phyloP scores from a whole-genome alignment of 768 basidiomycete genomes.

The Roridomyces roridus region DNA sequence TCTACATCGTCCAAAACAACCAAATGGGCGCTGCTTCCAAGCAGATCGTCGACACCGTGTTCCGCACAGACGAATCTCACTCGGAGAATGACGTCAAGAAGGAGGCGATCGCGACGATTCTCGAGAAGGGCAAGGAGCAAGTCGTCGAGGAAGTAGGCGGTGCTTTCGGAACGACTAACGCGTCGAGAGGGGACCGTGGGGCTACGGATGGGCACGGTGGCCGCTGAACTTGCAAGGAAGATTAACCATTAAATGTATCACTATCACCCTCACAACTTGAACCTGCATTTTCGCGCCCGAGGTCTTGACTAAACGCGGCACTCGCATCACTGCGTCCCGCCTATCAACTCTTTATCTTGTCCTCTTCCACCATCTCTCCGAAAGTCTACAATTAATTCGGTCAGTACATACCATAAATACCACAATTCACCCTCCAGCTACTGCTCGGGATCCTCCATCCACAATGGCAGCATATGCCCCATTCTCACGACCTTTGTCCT shows the following conservation, averaged over 20 bases:
- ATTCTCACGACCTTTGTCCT: constrained; percentile 96
- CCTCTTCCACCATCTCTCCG: too few species aligned
- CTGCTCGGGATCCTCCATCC: constrained; percentile 41
- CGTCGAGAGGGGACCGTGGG: constrained; percentile 26
- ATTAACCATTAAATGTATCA: too few species aligned
- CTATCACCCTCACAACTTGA: too few species aligned
- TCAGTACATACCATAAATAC: not conserved
- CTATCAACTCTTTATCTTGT: too few species aligned
- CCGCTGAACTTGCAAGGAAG: too few species aligned
- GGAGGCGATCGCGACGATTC: constrained; percentile 48
- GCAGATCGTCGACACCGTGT: constrained; percentile 80
- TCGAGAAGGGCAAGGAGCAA: constrained; percentile 70
- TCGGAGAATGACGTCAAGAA: constrained; percentile 58
- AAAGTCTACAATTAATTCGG: not conserved
- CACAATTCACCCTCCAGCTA: not conserved
- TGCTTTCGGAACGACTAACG: constrained; percentile 27
- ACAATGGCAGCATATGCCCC: constrained; percentile 88
- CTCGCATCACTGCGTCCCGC: too few species aligned
- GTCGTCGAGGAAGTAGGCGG: constrained; percentile 50
- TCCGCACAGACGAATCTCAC: constrained; percentile 57
- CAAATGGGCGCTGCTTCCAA: constrained; percentile 72
- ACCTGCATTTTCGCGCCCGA: too few species aligned
- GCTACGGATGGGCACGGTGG: not conserved
- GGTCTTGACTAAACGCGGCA: too few species aligned
- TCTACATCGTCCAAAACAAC: too few species aligned